Percentiles rank a stretch among this genome's conserved stretches.
These are phyloP conservation scores for Alternaria sp. DNA, from an alignment of 2,329 filamentous ascomycete genomes.

Conservation along the genomic window DNA sequence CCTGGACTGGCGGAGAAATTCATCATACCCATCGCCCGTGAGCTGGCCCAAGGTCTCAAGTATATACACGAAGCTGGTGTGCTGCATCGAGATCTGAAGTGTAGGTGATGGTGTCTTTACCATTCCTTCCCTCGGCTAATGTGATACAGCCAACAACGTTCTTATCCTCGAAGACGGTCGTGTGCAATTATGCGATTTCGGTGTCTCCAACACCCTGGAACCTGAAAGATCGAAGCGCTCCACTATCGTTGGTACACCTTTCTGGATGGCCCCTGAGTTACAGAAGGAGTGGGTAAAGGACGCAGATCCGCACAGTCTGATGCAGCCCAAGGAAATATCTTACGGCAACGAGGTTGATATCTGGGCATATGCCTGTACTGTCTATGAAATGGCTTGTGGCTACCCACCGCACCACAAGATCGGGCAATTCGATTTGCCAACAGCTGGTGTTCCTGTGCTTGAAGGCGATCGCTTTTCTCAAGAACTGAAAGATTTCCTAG, in stretches of 20 bases:
- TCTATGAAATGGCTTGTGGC: constrained; percentile 82
- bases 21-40: constrained; percentile 70
- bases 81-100: constrained; percentile 71
- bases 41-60: constrained; percentile 68
- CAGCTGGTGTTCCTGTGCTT: constrained; percentile 67
- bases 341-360: constrained; percentile 70
- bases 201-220: constrained; percentile 80
- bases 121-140: neutral
- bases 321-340: constrained; percentile 59
- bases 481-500: constrained; percentile 72
- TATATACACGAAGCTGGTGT: constrained; percentile 72
- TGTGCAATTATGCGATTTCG: constrained; percentile 86
- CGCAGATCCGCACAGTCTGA: constrained; percentile 63
- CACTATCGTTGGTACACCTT: constrained; percentile 81
- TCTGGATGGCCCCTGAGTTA: constrained; percentile 88
- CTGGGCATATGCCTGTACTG: constrained; percentile 84
- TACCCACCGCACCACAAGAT: constrained; percentile 70
- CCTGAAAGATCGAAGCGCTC: constrained; percentile 78
- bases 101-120: constrained; percentile 41
- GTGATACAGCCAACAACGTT: constrained; percentile 70
- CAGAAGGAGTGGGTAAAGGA: constrained; percentile 60
- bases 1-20: constrained; percentile 65
- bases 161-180: constrained; percentile 78
- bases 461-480: constrained; percentile 76
- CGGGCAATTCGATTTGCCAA: constrained; percentile 48